Percentiles rank a stretch among this genome's conserved stretches.
Conservation (phyloP, 768 basidiomycete species). For the Infundibulicybe gibba region DNA sequence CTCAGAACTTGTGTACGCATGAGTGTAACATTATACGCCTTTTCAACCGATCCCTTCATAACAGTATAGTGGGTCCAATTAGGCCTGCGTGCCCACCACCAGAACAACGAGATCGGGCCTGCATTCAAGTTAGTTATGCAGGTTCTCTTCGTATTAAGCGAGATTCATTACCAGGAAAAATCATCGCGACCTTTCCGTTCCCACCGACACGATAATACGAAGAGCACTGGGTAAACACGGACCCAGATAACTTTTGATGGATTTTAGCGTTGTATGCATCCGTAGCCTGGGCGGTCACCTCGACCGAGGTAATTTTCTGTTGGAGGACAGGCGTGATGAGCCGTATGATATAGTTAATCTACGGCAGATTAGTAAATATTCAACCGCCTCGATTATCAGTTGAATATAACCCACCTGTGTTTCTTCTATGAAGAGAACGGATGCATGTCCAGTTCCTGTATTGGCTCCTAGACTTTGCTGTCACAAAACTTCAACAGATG, state of each 20-base stretch:
- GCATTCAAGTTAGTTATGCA: background rate
- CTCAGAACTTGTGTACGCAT: too few relatives aligned
- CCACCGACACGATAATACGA: constrained; percentile 38
- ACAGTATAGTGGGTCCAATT: constrained; percentile 10
- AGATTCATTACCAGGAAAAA: constrained; percentile 30
- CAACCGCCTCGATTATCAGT: background rate
- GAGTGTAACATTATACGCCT: too few relatives aligned
- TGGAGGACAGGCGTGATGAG: constrained; percentile 18
- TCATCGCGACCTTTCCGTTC: constrained; percentile 29
- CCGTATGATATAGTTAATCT: constrained; percentile 36
- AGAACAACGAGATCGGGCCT: constrained; percentile 11
- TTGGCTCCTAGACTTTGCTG: constrained; percentile 31
- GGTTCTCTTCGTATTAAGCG: too few relatives aligned
- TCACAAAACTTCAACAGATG: background rate
- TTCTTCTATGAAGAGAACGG: constrained; percentile 41
- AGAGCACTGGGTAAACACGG: constrained; percentile 25
- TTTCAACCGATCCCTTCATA: too few relatives aligned
- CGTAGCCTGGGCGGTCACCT: constrained; percentile 12
- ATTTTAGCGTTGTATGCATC: constrained; percentile 16
- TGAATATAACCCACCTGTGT: constrained; percentile 24
- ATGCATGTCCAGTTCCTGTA: constrained; percentile 38
- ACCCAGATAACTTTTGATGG: constrained; percentile 14
- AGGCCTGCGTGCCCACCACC: constrained; percentile 13
- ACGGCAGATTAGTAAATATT: background rate
- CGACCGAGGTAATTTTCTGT: constrained; percentile 8